Evolutionary conservation across 2,329 filamentous ascomycete genomes (phyloP).

Genomic region (Leptographium radiaticola): DNA sequence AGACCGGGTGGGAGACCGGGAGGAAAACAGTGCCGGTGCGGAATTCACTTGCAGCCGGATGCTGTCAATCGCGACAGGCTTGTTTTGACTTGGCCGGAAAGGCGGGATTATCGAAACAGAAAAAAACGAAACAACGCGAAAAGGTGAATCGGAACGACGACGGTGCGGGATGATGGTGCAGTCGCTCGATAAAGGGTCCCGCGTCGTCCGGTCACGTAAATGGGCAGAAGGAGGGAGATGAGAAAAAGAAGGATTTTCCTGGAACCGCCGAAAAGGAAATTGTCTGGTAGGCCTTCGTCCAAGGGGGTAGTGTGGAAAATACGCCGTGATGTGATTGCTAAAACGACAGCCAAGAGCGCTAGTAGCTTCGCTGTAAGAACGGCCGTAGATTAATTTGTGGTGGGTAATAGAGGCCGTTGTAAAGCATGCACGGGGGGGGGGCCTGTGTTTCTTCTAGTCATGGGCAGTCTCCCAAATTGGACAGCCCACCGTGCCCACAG

Average conservation of each 20-base stretch:
- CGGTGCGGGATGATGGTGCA: neutral
- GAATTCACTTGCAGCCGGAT: neutral
- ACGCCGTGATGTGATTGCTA: neutral
- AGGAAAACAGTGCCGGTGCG: neutral
- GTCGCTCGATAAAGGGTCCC: neutral
- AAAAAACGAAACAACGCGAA: neutral
- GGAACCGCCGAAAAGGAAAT: neutral
- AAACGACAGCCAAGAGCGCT: neutral
- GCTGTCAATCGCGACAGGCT: neutral
- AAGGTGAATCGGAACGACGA: neutral
- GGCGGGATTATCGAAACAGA: neutral
- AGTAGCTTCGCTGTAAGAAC: neutral
- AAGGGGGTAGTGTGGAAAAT: neutral
- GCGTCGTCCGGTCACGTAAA: neutral
- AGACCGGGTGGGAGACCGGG: neutral
- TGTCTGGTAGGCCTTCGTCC: neutral
- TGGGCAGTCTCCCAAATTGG: neutral
- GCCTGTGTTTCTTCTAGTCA: neutral
- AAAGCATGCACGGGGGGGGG: neutral
- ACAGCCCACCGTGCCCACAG: too few species aligned
- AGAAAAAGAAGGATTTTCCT: neutral
- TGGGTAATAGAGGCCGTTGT: neutral
- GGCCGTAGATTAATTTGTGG: neutral
- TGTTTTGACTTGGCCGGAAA: neutral
- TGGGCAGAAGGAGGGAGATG: neutral